phyloP scores from a whole-genome alignment of 441 rosid species.

The Macaranga tanarius region DNA sequence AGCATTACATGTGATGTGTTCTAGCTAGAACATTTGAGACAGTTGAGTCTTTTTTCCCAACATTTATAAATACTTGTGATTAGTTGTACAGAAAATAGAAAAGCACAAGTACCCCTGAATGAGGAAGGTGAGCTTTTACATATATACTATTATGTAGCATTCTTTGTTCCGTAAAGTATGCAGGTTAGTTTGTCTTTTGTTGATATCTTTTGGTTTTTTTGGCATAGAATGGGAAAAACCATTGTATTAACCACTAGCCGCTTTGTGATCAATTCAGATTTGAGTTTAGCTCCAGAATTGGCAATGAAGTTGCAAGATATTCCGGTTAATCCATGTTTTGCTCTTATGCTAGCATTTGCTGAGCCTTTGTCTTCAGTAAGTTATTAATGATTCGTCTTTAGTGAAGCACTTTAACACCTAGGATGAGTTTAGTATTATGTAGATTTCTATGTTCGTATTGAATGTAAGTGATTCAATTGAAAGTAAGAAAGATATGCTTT shows the following conservation, averaged over 20 bases:
- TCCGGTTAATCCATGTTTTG: conserved; percentile 70
- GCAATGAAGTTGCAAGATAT: conserved; percentile 50
- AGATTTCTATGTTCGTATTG: no score
- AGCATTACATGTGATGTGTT: not conserved
- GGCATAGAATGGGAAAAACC: no score
- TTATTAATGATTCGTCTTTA: conserved; percentile 10
- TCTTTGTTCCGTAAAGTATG: no score
- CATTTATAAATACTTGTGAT: no score
- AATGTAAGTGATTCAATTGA: no score
- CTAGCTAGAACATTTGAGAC: not conserved
- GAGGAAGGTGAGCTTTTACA: no score
- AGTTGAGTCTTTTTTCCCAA: not conserved
- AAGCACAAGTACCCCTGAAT: no score
- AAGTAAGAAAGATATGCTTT: no score
- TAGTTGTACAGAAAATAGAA: not conserved
- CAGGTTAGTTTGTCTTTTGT: no score
- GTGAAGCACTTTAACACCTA: not conserved
- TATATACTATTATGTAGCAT: no score
- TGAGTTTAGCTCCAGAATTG: conserved; percentile 50
- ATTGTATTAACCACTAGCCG: not conserved
- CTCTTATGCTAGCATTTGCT: conserved; percentile 73
- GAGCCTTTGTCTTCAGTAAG: conserved; percentile 71
- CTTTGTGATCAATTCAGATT: conserved; percentile 46
- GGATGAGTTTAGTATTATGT: no score
- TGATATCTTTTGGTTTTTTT: no score